Percentiles rank a stretch among this genome's conserved stretches.
These are phyloP conservation scores for Taphrina pruni DNA, from an alignment of 1,139 yeast genomes.

Conservation along the genomic window DNA sequence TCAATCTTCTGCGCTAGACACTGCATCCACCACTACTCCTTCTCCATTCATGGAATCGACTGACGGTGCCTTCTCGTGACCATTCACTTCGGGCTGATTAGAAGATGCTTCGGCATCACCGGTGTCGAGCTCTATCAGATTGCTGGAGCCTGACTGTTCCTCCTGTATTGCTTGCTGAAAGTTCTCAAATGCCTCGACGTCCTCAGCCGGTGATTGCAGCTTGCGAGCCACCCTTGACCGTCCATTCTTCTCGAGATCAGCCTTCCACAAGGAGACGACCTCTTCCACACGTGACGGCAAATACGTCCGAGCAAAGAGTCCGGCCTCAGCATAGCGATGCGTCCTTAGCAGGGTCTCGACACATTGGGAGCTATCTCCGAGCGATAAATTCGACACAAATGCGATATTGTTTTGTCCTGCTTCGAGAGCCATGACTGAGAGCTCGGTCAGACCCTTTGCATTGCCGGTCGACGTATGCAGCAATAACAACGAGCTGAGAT, in stretches of 20 bases:
- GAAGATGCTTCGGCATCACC: background rate
- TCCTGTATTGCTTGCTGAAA: conserved; percentile 19
- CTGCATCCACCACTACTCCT: conserved; percentile 17
- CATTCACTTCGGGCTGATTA: background rate
- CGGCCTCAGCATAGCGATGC: conserved; percentile 81
- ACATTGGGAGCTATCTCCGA: conserved; percentile 72
- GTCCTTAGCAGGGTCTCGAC: conserved; percentile 70
- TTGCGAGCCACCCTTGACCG: conserved; percentile 17
- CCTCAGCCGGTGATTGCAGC: conserved; percentile 13
- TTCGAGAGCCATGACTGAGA: conserved; percentile 69
- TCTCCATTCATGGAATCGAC: conserved; percentile 12
- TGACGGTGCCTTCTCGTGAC: conserved; percentile 3
- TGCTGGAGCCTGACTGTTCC: conserved; percentile 11
- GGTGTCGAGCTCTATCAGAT: conserved; percentile 10
- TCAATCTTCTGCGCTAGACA: background rate
- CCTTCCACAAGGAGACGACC: conserved; percentile 20
- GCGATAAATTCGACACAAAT: conserved; percentile 87
- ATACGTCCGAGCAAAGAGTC: conserved; percentile 78
- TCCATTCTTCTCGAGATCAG: conserved; percentile 16
- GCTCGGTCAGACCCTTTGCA: conserved; percentile 61
- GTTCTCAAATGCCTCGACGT: conserved; percentile 18
- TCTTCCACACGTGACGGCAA: conserved; percentile 47
- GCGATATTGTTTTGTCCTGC: conserved; percentile 88
- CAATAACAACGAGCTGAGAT: conserved; percentile 78
- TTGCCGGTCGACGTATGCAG: conserved; percentile 83